Evolutionary conservation across 305 asterid species (phyloP), one percentile per base, ranked within the genome.

Genomic region (Fraxinus baroniana): DNA sequence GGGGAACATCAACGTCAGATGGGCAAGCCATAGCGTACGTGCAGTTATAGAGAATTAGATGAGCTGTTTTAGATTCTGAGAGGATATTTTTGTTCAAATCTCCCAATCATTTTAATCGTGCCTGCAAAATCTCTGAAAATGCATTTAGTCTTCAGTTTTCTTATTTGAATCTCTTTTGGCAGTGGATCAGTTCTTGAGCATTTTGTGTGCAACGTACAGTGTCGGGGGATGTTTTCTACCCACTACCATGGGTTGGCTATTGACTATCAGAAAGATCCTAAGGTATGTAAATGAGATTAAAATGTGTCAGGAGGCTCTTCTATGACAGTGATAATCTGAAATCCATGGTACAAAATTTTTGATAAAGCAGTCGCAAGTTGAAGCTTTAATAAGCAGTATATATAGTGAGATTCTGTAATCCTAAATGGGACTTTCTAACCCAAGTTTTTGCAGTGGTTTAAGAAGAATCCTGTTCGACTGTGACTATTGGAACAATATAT

Each of bases 1-100:
- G 99, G 77, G 99, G 99, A 83, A 96, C 98, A 70, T 87, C 99
- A 84, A 96, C 99, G 26, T 96, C 98, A 71, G 99, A 96, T 88
- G 98, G 99, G 86, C 98, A 93, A 91, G 99, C 99, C 81, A 92
- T 96, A 82, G 99, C 99, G 99, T 94, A 90, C 17, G 97, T 90
- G 86, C 90, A 74, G 79, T 79, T 80, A 57, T 55, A 81, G 37
- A 74, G 17, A 73, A 46, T 70, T 80, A 35, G 55, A 72, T 1
- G 3, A 30, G 39, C 37, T 70, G 13, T 32, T 81, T 3, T 81
- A 6, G 2, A 36, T 81, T 81, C 62, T 36, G 24, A 30, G 39
- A 30, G 28, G 39, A 70, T 70, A 30, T 30, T 13, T 70, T 70
- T 15, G 20, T 70, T 70, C 10, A 24, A 26, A 70, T 83, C 81